These are phyloP conservation scores for Knoxdaviesia proteae DNA, from an alignment of 2,329 filamentous ascomycete species.

Conservation along the genomic window DNA sequence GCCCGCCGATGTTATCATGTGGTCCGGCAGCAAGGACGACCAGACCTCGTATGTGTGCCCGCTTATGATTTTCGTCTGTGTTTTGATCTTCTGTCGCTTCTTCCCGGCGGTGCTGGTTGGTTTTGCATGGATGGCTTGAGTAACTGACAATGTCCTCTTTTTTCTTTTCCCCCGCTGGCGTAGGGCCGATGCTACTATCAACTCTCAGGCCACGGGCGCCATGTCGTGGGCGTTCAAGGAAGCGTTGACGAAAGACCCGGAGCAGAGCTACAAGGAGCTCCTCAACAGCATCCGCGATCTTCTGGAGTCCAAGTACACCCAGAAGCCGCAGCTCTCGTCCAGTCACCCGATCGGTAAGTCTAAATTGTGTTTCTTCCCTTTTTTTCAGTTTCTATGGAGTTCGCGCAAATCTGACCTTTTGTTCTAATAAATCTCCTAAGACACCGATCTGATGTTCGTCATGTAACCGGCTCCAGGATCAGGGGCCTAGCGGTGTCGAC, in stretches of 20 bases:
- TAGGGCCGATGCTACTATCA: conserved; percentile 78
- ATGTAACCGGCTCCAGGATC: conserved; percentile 2
- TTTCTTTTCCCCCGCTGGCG: neutral
- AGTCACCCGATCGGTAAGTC: conserved; percentile 80
- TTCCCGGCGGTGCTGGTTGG: conserved; percentile 4
- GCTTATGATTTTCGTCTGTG: conserved; percentile 19
- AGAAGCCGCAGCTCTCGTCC: conserved; percentile 91
- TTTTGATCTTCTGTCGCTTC: conserved; percentile 6
- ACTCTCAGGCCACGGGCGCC: conserved; percentile 75
- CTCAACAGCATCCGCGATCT: conserved; percentile 91
- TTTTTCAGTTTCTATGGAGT: neutral
- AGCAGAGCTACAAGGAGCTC: conserved; percentile 90
- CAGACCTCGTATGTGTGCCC: conserved; percentile 49
- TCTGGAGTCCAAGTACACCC: conserved; percentile 65
- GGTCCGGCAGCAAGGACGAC: conserved; percentile 87
- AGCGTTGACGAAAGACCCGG: conserved; percentile 74
- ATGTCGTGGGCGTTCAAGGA: conserved; percentile 97
- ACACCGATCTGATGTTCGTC: conserved; percentile 5
- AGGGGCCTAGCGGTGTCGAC: neutral
- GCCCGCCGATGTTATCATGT: conserved; percentile 91
- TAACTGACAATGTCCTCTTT: too few relatives aligned
- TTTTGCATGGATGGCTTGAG: too few relatives aligned
- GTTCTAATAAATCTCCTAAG: neutral
- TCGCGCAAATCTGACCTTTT: neutral
- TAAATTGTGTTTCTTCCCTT: neutral